These are phyloP conservation scores for Auricularia auricula-judae DNA, from an alignment of 768 basidiomycete species.

Conservation along the genomic window DNA sequence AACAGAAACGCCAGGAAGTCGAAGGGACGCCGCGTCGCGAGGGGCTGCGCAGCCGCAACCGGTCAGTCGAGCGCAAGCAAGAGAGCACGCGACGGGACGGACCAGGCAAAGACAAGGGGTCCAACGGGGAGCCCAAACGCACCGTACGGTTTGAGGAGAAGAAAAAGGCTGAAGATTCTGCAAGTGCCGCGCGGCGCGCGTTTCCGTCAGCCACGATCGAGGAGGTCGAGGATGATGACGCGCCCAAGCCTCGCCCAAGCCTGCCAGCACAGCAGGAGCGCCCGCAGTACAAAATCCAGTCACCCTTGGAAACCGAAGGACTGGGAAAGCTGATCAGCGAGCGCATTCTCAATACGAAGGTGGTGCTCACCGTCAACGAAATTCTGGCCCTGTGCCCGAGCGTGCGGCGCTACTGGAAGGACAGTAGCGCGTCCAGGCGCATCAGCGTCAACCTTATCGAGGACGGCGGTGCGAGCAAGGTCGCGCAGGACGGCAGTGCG, in stretches of 20 bases:
- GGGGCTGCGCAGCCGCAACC: background rate
- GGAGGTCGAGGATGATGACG: background rate
- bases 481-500: background rate
- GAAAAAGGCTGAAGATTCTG: background rate
- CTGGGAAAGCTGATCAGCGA: background rate
- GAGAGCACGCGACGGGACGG: background rate
- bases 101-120: background rate
- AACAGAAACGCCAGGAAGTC: background rate
- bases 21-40: background rate
- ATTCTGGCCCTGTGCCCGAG: background rate
- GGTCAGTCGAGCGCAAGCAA: background rate
- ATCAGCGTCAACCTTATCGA: background rate
- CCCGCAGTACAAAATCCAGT: background rate
- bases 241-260: background rate
- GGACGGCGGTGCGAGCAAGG: background rate
- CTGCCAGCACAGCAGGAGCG: background rate
- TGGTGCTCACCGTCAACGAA: background rate
- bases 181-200: too few species aligned
- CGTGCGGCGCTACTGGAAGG: background rate
- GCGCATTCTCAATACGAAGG: background rate
- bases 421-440: background rate
- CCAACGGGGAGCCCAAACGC: background rate
- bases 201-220: too few species aligned
- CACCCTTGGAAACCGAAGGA: background rate
- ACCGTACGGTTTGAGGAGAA: background rate